Conservation (phyloP, 306 rosid species). For the Cicer pinnatifidum region DNA sequence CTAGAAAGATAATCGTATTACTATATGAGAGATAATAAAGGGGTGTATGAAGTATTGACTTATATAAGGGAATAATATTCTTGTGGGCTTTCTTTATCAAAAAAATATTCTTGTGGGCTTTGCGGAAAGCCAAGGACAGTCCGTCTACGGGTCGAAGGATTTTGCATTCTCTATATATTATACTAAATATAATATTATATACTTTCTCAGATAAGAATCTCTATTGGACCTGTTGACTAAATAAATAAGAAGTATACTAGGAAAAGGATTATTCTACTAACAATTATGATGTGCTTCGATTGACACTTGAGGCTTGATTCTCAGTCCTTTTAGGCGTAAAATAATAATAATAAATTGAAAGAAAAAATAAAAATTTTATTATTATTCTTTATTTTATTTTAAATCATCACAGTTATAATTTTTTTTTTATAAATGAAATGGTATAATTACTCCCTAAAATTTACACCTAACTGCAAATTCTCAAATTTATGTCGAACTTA, state of each 20-base stretch:
- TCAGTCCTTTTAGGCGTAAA: conserved; percentile 47
- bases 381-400: not conserved
- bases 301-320: conserved; percentile 54
- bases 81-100: conserved; percentile 47
- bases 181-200: conserved; percentile 5
- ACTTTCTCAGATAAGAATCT: conserved; percentile 52
- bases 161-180: conserved; percentile 28
- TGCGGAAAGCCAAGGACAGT: conserved; percentile 69
- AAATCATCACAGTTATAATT: too few relatives aligned
- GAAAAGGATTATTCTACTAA: conserved; percentile 54
- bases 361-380: conserved; percentile 19
- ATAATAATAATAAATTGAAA: not conserved
- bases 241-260: conserved; percentile 40
- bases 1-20: not conserved
- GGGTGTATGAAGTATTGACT: conserved; percentile 47
- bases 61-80: conserved; percentile 64
- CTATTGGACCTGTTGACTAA: conserved; percentile 40
- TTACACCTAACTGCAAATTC: too few relatives aligned
- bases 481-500: too few relatives aligned
- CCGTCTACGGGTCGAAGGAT: conserved; percentile 67
- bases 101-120: conserved; percentile 62
- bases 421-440: too few relatives aligned
- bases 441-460: too few relatives aligned
- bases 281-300: conserved; percentile 57
- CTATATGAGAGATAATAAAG: conserved; percentile 25